phyloP scores from a whole-genome alignment of 192 early-diverging fungal genomes.

The Umbelopsis sp. region DNA sequence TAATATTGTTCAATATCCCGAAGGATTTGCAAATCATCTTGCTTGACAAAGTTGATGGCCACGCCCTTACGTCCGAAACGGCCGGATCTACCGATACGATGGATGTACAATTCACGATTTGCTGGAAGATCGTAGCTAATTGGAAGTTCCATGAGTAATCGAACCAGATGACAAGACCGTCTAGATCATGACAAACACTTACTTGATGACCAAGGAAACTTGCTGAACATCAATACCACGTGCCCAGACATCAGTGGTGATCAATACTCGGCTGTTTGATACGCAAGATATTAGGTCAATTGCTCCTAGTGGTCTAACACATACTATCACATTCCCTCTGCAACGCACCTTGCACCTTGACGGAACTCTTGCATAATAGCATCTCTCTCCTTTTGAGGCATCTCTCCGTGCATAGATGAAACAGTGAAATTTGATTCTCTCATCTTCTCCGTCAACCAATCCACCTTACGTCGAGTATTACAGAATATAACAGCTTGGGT shows the following conservation, averaged over 20 bases:
- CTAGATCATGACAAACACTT: background rate
- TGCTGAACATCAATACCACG: conserved; percentile 99
- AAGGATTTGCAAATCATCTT: conserved; percentile 91
- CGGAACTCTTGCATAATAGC: conserved; percentile 99
- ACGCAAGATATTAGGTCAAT: too few relatives aligned
- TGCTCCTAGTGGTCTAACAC: too few relatives aligned
- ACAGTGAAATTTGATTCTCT: conserved; percentile 90
- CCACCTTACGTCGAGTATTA: conserved; percentile 99
- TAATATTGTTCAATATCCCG: conserved; percentile 94
- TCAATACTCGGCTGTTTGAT: conserved; percentile 82
- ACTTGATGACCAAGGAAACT: conserved; percentile 93
- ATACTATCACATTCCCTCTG: background rate
- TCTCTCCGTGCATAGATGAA: conserved; percentile 98
- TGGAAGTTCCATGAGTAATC: background rate
- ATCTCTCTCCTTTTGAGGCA: conserved; percentile 95
- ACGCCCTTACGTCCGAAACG: conserved; percentile 99
- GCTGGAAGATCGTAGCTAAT: conserved; percentile 96
- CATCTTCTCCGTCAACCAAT: conserved; percentile 98
- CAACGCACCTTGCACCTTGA: conserved; percentile 65
- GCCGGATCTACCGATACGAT: conserved; percentile 99
- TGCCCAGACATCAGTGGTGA: conserved; percentile 97
- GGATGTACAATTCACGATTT: conserved; percentile 99
- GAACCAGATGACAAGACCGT: background rate
- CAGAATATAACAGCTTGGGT: conserved; percentile 99
- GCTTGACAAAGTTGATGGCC: conserved; percentile 98